Evolutionary conservation across 2,329 filamentous ascomycete species (phyloP).

Genomic region (Colletotrichum brevisporum): DNA sequence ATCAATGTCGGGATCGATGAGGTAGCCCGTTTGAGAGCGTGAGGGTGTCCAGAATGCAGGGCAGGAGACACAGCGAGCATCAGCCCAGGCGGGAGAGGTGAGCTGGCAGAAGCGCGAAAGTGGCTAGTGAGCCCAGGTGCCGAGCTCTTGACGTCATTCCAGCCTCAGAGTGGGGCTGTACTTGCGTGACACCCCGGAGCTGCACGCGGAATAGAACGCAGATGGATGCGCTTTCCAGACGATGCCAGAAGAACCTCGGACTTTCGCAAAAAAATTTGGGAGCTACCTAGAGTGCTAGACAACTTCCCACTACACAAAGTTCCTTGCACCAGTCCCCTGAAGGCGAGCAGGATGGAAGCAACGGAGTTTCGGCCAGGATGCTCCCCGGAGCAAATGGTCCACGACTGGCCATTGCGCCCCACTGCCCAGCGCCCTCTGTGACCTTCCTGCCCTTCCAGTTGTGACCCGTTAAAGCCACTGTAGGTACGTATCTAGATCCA

Average conservation of each 20-base stretch:
- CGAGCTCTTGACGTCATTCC: constrained; percentile 33
- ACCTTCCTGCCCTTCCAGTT: constrained; percentile 4
- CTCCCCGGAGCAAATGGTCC: constrained; percentile 36
- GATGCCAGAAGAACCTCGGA: constrained; percentile 21
- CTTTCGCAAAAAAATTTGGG: too few relatives aligned
- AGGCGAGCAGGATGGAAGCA: constrained; percentile 9
- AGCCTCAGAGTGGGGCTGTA: constrained; percentile 20
- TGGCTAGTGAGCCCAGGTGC: constrained; percentile 1
- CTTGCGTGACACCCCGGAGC: constrained; percentile 22
- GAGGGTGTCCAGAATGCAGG: background rate
- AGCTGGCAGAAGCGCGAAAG: background rate
- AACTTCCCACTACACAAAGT: too few relatives aligned
- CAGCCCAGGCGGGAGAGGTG: background rate
- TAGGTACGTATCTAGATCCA: constrained; percentile 11
- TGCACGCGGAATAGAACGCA: constrained; percentile 5
- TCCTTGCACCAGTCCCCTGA: background rate
- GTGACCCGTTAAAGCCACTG: background rate
- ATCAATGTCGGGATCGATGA: constrained; percentile 13
- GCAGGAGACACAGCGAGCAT: background rate
- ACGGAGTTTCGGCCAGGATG: constrained; percentile 7
- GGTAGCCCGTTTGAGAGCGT: constrained; percentile 9
- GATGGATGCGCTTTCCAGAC: constrained; percentile 28
- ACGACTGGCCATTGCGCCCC: background rate
- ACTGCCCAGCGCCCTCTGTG: constrained; percentile 3
- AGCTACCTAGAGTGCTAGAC: too few relatives aligned